Evolutionary conservation across 768 basidiomycete genomes (phyloP).

Genomic region (Neoboletus brunneissimus): DNA sequence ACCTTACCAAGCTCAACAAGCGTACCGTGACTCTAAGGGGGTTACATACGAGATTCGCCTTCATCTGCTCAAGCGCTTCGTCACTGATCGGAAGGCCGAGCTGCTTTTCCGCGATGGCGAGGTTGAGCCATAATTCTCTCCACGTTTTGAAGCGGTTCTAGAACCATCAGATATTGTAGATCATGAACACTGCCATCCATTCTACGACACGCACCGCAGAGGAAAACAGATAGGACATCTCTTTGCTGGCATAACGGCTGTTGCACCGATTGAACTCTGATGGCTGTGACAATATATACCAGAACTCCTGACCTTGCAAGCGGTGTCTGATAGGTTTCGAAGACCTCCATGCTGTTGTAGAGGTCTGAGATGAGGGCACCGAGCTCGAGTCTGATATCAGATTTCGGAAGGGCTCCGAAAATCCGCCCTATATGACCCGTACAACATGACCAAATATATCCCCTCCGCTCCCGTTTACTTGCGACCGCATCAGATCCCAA

Average conservation of each 20-base stretch:
- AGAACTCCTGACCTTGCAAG: constrained; percentile 60
- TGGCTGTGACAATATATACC: not conserved
- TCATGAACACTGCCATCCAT: not conserved
- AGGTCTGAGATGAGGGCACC: not conserved
- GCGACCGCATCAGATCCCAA: too few species aligned
- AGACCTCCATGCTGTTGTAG: constrained; percentile 49
- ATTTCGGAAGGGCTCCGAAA: not conserved
- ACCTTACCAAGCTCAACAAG: constrained; percentile 9
- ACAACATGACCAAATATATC: not conserved
- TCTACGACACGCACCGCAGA: constrained; percentile 57
- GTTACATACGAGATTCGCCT: constrained; percentile 69
- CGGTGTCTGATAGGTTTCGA: constrained; percentile 77
- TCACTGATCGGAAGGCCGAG: constrained; percentile 88
- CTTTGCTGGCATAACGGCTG: constrained; percentile 98
- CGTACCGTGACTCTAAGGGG: not conserved
- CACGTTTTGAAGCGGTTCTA: constrained; percentile 96
- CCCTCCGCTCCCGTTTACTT: not conserved
- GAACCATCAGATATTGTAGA: not conserved
- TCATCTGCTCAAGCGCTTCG: constrained; percentile 93
- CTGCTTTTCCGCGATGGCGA: constrained; percentile 95
- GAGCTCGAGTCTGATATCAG: not conserved
- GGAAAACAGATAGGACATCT: constrained; percentile 98
- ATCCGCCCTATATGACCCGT: not conserved
- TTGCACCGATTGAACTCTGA: constrained; percentile 2
- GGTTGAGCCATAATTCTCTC: constrained; percentile 93